Base-by-base conservation (phyloP, 352 stramenopile species). In the Globisporangium sylvaticum region DNA sequence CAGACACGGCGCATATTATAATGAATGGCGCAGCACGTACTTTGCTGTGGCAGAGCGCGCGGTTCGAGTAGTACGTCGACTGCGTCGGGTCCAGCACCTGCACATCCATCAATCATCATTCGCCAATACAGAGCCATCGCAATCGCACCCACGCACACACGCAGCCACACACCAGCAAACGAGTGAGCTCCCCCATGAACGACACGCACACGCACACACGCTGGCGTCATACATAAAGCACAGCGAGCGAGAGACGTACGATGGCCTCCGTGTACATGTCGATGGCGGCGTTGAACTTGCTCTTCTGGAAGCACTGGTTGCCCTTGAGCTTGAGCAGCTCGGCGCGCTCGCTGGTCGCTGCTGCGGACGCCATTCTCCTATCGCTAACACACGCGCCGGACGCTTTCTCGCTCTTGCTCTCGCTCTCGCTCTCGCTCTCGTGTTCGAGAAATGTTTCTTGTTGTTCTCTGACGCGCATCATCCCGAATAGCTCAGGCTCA, bases 251-350 rank as follows among this genome's bases (percentile, higher is more conserved):
- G 48, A 67, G 52, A 79, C 73, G 67, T 79, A 90, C 87, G 65
- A 94, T 94, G 20, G 87, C 87, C 65, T 92, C 83, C 3, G 87
- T 94, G 71, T 94, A 94, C 81, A 90, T 91, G 75, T 94, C 87
- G 64, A 94, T 89, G 61, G 87, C 87, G 15, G 87, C 84, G 32
- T 70, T 64, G 70, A 85, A 90, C 65, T 94, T 94, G 64, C 79
- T 77, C 71, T 90, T 91, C 60, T 90, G 78, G 68, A 92, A 94
- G 77, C 80, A 92, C 69, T 79, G 71, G 62, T 94, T 94, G 46
- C 87, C 87, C 65, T 84, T 81, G 57, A 87, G 73, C 76, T 94
- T 94, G 75, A 94, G 82, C 74, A 78, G 62, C 70, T 88, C 81
- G 53, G 83, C 87, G 63, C 80, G 78, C 68, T 90, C 81, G 15